Percentiles rank a stretch among this genome's conserved stretches.
These are phyloP conservation scores for Apiospora phragmitis DNA, from an alignment of 2,329 filamentous ascomycete species.

Conservation along the genomic window DNA sequence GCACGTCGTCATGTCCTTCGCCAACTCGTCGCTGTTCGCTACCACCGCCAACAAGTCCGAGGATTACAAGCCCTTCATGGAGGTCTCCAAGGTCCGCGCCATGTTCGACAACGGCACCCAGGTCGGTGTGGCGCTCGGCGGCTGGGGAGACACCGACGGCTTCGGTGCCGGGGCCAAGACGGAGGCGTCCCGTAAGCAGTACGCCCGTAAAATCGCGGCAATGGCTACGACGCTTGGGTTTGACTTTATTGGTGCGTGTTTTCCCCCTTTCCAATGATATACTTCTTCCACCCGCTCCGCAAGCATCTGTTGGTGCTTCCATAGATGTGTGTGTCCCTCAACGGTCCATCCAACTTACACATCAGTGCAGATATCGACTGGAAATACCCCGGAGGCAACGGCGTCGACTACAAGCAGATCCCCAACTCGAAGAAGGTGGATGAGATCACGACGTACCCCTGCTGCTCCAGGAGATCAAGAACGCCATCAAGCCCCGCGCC, in stretches of 20 bases:
- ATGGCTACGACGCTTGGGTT: conserved; percentile 64
- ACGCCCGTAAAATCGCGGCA: conserved; percentile 62
- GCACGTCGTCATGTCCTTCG: conserved; percentile 32
- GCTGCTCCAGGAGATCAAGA: conserved; percentile 59
- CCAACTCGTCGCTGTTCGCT: conserved; percentile 28
- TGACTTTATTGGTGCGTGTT: conserved; percentile 65
- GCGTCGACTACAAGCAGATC: conserved; percentile 65
- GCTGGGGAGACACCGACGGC: conserved; percentile 69
- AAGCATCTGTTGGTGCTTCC: no score
- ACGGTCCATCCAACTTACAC: neutral
- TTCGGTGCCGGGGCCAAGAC: conserved; percentile 59
- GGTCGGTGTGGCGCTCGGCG: conserved; percentile 70
- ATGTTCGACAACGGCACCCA: conserved; percentile 56
- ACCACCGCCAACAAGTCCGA: conserved; percentile 21
- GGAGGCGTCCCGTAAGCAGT: conserved; percentile 52
- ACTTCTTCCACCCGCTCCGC: no score
- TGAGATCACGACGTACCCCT: conserved; percentile 66
- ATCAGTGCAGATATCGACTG: conserved; percentile 56
- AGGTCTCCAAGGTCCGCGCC: conserved; percentile 37
- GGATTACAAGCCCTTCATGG: conserved; percentile 26
- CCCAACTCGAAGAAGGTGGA: conserved; percentile 60
- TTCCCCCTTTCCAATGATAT: neutral
- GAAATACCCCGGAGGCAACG: conserved; percentile 68
- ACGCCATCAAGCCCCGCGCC: conserved; percentile 58
- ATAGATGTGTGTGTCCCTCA: no score